Percentiles rank a stretch among this genome's conserved stretches.
Evolutionary conservation across 1,139 yeast species (phyloP).

Genomic region (Hyphopichia buzzinii): DNA sequence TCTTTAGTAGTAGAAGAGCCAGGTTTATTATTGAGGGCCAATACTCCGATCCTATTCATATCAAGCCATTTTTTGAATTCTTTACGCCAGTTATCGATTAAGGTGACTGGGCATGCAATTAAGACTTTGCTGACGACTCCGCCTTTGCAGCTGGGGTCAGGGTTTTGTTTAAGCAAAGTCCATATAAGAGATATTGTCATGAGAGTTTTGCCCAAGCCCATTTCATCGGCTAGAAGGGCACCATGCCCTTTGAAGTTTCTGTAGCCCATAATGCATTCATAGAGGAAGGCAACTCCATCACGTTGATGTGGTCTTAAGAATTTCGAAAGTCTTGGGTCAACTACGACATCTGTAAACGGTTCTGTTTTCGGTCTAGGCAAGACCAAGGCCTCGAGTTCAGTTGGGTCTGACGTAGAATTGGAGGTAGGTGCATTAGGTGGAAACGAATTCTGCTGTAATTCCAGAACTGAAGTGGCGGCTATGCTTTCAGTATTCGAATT

Average conservation of each 20-base stretch:
- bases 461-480: background rate
- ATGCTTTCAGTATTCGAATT: background rate
- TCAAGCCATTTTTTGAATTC: constrained; percentile 94
- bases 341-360: constrained; percentile 50
- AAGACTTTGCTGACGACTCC: constrained; percentile 57
- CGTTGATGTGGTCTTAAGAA: constrained; percentile 77
- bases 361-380: constrained; percentile 10
- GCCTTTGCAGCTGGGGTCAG: constrained; percentile 31
- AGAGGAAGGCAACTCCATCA: constrained; percentile 78
- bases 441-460: background rate
- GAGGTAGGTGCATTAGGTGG: background rate
- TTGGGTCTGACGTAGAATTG: background rate
- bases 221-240: constrained; percentile 89
- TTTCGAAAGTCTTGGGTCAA: constrained; percentile 64
- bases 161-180: constrained; percentile 79
- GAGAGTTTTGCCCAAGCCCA: constrained; percentile 95
- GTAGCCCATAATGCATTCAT: constrained; percentile 77
- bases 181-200: constrained; percentile 82
- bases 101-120: constrained; percentile 89
- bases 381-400: constrained; percentile 7
- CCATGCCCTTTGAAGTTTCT: constrained; percentile 58
- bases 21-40: constrained; percentile 50
- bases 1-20: constrained; percentile 44
- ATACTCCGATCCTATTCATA: constrained; percentile 54
- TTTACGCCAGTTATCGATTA: constrained; percentile 81